A percentile compares a stretch with the other conserved stretches of the same genome.
These are phyloP conservation scores for Amaranthus palmeri DNA, from an alignment of 148 eudicot genomes.

Conservation along the genomic window DNA sequence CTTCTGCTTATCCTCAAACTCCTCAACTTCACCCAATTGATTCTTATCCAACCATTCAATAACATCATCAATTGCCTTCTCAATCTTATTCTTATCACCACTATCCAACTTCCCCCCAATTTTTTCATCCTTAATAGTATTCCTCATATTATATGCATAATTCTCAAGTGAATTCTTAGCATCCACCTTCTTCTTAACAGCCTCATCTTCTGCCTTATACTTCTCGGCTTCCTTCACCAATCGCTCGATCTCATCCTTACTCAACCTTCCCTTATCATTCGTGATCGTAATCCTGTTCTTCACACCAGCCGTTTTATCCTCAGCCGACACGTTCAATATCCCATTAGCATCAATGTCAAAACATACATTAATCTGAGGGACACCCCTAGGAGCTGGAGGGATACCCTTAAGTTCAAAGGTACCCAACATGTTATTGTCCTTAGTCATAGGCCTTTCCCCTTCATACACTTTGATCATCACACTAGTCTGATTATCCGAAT, in stretches of 20 bases:
- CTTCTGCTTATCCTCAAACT: constrained; percentile 28
- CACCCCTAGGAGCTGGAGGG: constrained; percentile 24
- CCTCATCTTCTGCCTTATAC: constrained; percentile 26
- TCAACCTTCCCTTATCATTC: constrained; percentile 27
- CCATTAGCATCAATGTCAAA: constrained; percentile 26
- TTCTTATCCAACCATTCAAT: constrained; percentile 28
- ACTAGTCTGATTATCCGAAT: constrained; percentile 19
- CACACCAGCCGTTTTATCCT: constrained; percentile 26
- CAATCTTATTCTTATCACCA: constrained; percentile 21
- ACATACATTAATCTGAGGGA: constrained; percentile 23
- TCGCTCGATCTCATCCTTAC: constrained; percentile 25
- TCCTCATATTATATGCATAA: constrained; percentile 26
- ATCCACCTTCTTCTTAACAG: constrained; percentile 25
- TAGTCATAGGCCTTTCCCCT: constrained; percentile 25
- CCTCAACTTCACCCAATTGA: constrained; percentile 29
- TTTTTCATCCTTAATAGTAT: constrained; percentile 14
- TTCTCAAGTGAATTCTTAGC: constrained; percentile 28
- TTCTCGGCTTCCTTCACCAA: constrained; percentile 26
- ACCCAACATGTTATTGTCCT: constrained; percentile 23
- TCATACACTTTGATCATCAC: constrained; percentile 24
- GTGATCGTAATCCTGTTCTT: constrained; percentile 28
- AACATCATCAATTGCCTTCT: constrained; percentile 24
- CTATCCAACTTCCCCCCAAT: constrained; percentile 18
- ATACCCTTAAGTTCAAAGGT: constrained; percentile 25
- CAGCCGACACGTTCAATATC: constrained; percentile 20